Evolutionary conservation across 805 yeast species (phyloP), one percentile per base, ranked within the genome.

Genomic region (Saccharomycopsis capsularis): DNA sequence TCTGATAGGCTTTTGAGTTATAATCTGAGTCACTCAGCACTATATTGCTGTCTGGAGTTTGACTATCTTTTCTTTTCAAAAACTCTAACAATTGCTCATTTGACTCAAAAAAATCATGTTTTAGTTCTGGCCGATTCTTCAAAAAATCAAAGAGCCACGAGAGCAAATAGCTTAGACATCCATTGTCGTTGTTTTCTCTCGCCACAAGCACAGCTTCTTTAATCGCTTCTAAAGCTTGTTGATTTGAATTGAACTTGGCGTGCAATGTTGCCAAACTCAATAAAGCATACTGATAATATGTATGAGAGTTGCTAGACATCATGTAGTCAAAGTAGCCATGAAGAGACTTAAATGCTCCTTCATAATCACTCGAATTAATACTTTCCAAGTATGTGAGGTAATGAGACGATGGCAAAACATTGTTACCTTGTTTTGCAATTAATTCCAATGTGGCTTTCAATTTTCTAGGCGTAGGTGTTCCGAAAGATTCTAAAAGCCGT

Each of bases 121-220:
- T 60, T 51, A 80, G 59, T 43, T 74, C 69, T 0, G 95, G 96
- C 57, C 81, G 74, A 50, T 77, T 76, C 52, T 78, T 78, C 58
- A 86, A 70, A 56, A 83, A 85, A 54, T 81, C 76, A 55, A 80
- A 79, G 1, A 87, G 68, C 89, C 93, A 84, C 7, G 87, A 73
- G 44, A 88, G 67, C 15, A 88, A 73, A 56, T 80, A 80, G 24
- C 85, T 82, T 38, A 88, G 69, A 23, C 95, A 85, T 13, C 73
- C 69, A 48, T 77, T 71, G 62, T 90, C 96, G 53, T 81, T 81
- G 57, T 83, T 82, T 58, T 89, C 96, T 56, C 96, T 69, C 0
- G 96, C 96, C 2, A 89, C 88, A 4, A 84, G 71, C 2, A 88
- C 83, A 0, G 96, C 93, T 61, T 89, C 96, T 54, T 84, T 87